phyloP scores from a whole-genome alignment of 495 filamentous ascomycete genomes.

The Trichodelitschia bisporula region DNA sequence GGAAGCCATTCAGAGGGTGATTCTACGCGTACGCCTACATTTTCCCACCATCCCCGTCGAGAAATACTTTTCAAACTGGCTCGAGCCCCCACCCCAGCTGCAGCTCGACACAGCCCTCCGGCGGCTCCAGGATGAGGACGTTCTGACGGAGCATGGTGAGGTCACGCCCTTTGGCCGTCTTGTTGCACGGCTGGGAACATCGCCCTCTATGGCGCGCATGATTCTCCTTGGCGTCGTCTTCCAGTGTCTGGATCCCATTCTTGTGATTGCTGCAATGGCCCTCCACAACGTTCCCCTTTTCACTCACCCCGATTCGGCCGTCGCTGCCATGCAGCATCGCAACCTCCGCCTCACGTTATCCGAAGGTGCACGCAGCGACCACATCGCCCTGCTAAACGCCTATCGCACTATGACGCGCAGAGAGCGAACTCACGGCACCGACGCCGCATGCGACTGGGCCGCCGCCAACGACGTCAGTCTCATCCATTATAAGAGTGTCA shows the following conservation, averaged over 20 bases:
- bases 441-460: neutral
- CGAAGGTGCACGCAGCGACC: constrained; percentile 22
- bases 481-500: neutral
- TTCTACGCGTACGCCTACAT: constrained; percentile 24
- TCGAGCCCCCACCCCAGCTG: constrained; percentile 24
- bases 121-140: constrained; percentile 21
- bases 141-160: constrained; percentile 23
- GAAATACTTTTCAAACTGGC: constrained; percentile 23
- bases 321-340: constrained; percentile 7
- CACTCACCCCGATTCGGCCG: constrained; percentile 12
- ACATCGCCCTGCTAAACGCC: constrained; percentile 26
- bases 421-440: constrained; percentile 2
- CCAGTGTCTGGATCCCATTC: constrained; percentile 32
- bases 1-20: constrained; percentile 27
- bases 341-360: constrained; percentile 17
- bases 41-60: constrained; percentile 19
- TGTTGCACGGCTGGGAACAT: constrained; percentile 22
- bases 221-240: constrained; percentile 33
- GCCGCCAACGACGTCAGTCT: neutral
- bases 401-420: constrained; percentile 20
- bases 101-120: constrained; percentile 22
- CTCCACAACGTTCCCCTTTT: constrained; percentile 21
- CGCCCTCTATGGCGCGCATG: constrained; percentile 30
- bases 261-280: constrained; percentile 24
- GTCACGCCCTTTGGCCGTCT: constrained; percentile 27